Evolutionary conservation across 805 yeast species (phyloP), one percentile per base, ranked within the genome.

Genomic region (Yarrowia keelungensis): DNA sequence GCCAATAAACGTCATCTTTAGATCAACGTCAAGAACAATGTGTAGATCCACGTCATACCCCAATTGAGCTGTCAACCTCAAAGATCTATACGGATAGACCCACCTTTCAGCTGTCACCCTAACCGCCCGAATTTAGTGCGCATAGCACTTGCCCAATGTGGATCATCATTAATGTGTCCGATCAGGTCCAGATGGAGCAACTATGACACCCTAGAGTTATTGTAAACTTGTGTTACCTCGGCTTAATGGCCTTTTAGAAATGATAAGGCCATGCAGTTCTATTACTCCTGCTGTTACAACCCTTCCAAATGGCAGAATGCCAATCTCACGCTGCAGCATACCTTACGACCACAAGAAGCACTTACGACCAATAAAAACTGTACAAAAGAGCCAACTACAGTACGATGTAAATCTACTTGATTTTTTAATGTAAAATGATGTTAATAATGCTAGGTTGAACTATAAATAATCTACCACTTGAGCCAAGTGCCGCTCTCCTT

Each of bases 401-500:
- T 19, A 19, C 19, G 19, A 26, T 26, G 32, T 26, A 26, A 26
- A 26, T 26, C 19, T 26, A 26, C 32, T 26, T 26, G 32, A 3
- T 5, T 5, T 26, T 26, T 26, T 26, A 9, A 42, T 16, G 14
- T 19, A 12, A 22, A 47, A 47, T 10, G 51, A 49, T 49, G 49
- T 41, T 56, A 56, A 42, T 39, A 35, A 43, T 42, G 50, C 45
- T 59, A 59, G 65, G 65, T 59, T 59, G 65, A 59, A 59, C 65
- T 59, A 59, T 43, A 59, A 43, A 59, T 56, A 56, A 45, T 45
- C 38, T 58, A 59, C 65, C 65, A 59, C 65, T 59, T 59, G 65
- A 59, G 65, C 65, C 65, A 59, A n/a, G 65, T 32, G 42, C 65
- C 65, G 51, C 65, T 59, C 43, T 59, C 65, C 65, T 59, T 59